These are phyloP conservation scores for Colletotrichum tofieldiae DNA, from an alignment of 2,329 filamentous ascomycete species.

Conservation along the genomic window DNA sequence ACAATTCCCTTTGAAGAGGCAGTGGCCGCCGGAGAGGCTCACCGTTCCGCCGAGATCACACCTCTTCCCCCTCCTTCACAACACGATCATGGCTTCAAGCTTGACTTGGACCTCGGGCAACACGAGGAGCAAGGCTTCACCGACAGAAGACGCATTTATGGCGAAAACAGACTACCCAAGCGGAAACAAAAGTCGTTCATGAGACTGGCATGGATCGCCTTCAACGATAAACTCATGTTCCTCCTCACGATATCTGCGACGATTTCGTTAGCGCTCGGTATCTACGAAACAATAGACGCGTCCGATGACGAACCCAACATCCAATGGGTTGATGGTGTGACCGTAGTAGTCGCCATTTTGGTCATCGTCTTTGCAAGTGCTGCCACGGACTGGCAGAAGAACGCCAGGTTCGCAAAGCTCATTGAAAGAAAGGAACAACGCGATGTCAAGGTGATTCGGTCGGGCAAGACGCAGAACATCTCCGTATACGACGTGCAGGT, in stretches of 20 bases:
- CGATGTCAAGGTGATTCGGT: constrained; percentile 82
- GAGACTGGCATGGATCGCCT: constrained; percentile 83
- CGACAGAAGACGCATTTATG: constrained; percentile 80
- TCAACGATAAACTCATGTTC: constrained; percentile 86
- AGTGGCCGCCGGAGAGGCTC: constrained; percentile 54
- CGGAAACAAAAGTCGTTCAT: constrained; percentile 80
- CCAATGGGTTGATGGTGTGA: constrained; percentile 87
- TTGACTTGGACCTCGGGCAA: constrained; percentile 40
- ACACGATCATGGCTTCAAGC: constrained; percentile 35
- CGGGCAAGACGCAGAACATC: constrained; percentile 78
- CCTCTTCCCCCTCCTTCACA: constrained; percentile 47
- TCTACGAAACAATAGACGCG: constrained; percentile 79
- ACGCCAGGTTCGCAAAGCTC: constrained; percentile 84
- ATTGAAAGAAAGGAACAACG: constrained; percentile 86
- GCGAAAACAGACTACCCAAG: constrained; percentile 77
- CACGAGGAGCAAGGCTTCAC: constrained; percentile 54
- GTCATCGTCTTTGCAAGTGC: constrained; percentile 84
- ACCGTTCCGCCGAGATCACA: constrained; percentile 49
- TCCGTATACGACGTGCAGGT: constrained; percentile 81
- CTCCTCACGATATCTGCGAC: constrained; percentile 79
- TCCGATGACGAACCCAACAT: constrained; percentile 68
- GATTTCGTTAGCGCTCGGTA: constrained; percentile 82
- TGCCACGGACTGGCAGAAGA: constrained; percentile 88
- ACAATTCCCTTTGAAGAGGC: constrained; percentile 66
- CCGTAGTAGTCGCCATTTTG: constrained; percentile 82